Conservation (phyloP, 768 basidiomycete genomes). For the Tylopilus felleus region DNA sequence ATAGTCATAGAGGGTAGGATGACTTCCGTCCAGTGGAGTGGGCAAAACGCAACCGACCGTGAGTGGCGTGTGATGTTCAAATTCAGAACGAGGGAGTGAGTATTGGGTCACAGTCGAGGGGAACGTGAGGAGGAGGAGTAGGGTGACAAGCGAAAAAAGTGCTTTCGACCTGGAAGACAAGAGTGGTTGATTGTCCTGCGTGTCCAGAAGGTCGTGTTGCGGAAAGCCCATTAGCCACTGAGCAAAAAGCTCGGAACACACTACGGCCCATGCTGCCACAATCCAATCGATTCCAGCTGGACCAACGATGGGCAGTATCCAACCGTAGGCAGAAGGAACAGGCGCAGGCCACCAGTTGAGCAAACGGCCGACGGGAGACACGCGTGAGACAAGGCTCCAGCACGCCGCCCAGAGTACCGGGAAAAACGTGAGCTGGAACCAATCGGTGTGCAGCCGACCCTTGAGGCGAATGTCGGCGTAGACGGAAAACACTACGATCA, state of each 20-base stretch:
- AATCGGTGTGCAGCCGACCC: slow-evolving; percentile 28
- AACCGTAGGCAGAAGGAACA: slow-evolving; percentile 52
- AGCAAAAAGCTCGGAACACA: slow-evolving; percentile 52
- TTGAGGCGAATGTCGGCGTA: slow-evolving; percentile 38
- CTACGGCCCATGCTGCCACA: slow-evolving; percentile 70
- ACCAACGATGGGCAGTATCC: slow-evolving; percentile 60
- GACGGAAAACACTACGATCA: slow-evolving; percentile 38
- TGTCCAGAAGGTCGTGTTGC: slow-evolving; percentile 14
- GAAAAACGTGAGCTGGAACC: slow-evolving; percentile 54
- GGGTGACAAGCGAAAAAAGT: slow-evolving; percentile 35
- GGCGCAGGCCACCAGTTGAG: slow-evolving; percentile 62
- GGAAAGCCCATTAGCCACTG: slow-evolving; percentile 53
- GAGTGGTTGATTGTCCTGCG: background rate
- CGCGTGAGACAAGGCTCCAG: slow-evolving; percentile 52
- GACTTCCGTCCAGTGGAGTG: slow-evolving; percentile 38
- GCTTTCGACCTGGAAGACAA: slow-evolving; percentile 24
- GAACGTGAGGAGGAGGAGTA: slow-evolving; percentile 45
- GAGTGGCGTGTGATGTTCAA: slow-evolving; percentile 48
- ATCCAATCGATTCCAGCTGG: slow-evolving; percentile 68
- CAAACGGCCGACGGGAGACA: slow-evolving; percentile 69
- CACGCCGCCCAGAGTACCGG: slow-evolving; percentile 65
- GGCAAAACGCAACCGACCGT: slow-evolving; percentile 70
- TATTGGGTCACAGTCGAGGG: slow-evolving; percentile 51
- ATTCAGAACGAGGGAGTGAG: slow-evolving; percentile 38
- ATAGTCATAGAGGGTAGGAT: slow-evolving; percentile 55